A percentile compares a stretch with the other conserved stretches of the same genome.
Conservation (phyloP, 208 protist genomes). For the Acanthamoeba culbertsoni region DNA sequence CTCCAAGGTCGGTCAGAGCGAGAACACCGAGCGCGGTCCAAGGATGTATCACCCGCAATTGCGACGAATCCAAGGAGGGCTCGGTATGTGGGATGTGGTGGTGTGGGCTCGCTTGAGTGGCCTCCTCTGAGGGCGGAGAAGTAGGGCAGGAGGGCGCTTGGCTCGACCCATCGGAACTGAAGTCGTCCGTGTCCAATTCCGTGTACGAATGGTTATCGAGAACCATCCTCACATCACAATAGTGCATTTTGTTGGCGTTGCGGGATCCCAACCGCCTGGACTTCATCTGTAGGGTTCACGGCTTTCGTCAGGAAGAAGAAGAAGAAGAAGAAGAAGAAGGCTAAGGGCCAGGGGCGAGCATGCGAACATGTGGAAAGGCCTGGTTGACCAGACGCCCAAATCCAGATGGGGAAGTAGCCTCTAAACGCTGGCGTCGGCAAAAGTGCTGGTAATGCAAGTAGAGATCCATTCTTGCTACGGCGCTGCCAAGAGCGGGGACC, state of each 20-base stretch:
- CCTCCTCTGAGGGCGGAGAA: too few species aligned
- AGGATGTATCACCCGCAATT: too few species aligned
- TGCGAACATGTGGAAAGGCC: background rate
- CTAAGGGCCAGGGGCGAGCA: too few species aligned
- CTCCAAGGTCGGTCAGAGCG: too few species aligned
- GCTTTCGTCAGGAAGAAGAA: background rate
- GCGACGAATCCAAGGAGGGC: too few species aligned
- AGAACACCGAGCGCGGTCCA: too few species aligned
- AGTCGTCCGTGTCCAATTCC: too few species aligned
- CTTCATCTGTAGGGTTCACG: background rate
- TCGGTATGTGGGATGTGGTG: too few species aligned
- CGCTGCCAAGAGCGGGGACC: background rate
- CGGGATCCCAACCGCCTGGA: background rate
- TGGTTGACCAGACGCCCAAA: background rate
- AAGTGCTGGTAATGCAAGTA: background rate
- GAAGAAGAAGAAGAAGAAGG: background rate
- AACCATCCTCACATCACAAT: background rate
- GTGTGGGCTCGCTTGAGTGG: too few species aligned
- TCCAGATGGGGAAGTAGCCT: background rate
- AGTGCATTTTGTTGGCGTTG: background rate
- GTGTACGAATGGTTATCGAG: too few species aligned
- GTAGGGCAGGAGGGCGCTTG: too few species aligned
- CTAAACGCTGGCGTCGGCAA: background rate
- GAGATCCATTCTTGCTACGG: background rate
- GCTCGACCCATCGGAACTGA: too few species aligned